Conservation (phyloP, 2,329 filamentous ascomycete genomes). For the Penicillium aurantiogriseum region DNA sequence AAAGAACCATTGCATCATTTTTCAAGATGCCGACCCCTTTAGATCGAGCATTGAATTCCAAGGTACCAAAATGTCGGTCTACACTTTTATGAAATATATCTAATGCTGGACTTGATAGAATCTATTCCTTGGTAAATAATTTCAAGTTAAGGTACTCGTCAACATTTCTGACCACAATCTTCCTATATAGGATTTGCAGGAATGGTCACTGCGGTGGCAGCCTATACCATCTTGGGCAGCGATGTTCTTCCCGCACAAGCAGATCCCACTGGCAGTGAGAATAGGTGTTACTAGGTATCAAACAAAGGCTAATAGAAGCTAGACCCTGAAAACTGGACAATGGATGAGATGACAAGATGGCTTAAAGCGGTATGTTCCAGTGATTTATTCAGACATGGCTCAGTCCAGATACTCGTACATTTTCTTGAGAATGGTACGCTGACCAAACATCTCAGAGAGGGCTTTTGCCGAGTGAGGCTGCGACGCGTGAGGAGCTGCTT, state of each 20-base stretch:
- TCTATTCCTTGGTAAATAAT: slow-evolving; percentile 62
- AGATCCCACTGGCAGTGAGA: slow-evolving; percentile 73
- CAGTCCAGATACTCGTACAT: background rate
- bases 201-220: slow-evolving; percentile 75
- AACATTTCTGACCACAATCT: slow-evolving; percentile 22
- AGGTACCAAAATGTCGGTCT: slow-evolving; percentile 48
- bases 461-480: slow-evolving; percentile 58
- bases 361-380: slow-evolving; percentile 67
- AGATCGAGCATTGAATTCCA: slow-evolving; percentile 67
- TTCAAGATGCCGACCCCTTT: slow-evolving; percentile 64
- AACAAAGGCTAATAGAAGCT: slow-evolving; percentile 9
- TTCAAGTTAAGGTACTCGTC: background rate
- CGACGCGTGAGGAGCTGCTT: slow-evolving; percentile 63
- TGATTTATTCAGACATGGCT: background rate
- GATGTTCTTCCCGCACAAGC: slow-evolving; percentile 74
- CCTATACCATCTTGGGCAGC: slow-evolving; percentile 80
- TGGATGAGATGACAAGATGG: slow-evolving; percentile 77
- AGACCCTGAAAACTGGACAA: slow-evolving; percentile 72
- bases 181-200: slow-evolving; percentile 68
- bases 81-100: slow-evolving; percentile 13
- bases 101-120: slow-evolving; percentile 51
- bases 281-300: background rate
- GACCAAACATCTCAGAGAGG: slow-evolving; percentile 53
- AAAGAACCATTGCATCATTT: background rate
- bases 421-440: background rate